Base-by-base conservation (phyloP, 208 protist species). In the Eutreptiella sp. region DNA sequence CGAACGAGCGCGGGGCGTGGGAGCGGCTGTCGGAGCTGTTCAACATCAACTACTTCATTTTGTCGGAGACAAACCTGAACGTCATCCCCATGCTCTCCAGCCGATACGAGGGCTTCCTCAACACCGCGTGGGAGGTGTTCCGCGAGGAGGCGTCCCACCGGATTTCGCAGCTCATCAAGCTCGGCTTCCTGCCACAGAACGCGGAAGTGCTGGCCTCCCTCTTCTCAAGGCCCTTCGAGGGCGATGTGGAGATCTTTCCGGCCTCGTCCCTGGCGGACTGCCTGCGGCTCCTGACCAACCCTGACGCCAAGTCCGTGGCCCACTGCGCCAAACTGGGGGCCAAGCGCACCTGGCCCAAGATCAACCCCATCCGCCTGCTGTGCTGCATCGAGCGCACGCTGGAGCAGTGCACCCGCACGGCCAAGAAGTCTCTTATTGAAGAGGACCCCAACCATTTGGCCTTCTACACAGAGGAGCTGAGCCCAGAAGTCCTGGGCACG, bases 21-120 rank as follows among this genome's bases (percentile, higher is more conserved):
- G 33, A 76, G 29, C 72, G 75, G 16, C 48, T 86, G 41, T 46
- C 67, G 16, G 72, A 74, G 4, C 58, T 83, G 24, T 86, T 82
- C 63, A 61, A 69, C 53, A 61, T 84, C n/a, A 79, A 65, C 24
- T 79, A 65, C 41, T 73, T 79, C 64, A 75, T 86, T 41, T 16
- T 41, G 36, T 41, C 36, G 36, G 16, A 41, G 36, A 19, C 19
- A 19, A 41, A 41, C 19, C 36, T 19, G 36, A 16, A 41, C 19
- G 36, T 41, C 19, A 16, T 41, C 16, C 36, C 36, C 16, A 21
- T 41, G 16, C 19, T 41, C 16, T n/a, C 24, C 7, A 19, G 11
- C 4, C 43, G 11, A 47, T 11, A 11, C 28, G 27, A 47, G 4
- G 28, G 7, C n/a, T n/a, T n/a, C n/a, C n/a, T n/a, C n/a, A n/a